phyloP scores from a whole-genome alignment of 257 asterid genomes.

The Gardenia jasminoides region DNA sequence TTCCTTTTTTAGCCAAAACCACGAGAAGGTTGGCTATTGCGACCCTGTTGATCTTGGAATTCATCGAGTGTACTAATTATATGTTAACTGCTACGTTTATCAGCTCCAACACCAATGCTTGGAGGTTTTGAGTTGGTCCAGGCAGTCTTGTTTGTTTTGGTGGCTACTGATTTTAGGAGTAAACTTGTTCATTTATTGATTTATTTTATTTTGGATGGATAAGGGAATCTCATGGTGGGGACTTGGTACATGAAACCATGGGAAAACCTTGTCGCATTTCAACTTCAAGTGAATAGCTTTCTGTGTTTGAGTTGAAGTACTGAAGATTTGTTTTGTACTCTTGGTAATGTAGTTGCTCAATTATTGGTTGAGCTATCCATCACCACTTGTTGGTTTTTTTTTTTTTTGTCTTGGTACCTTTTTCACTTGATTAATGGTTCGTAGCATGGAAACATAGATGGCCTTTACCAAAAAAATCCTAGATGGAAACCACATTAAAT shows the following conservation, averaged over 20 bases:
- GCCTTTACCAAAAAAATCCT: background rate
- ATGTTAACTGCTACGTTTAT: background rate
- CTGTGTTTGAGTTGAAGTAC: too few species aligned
- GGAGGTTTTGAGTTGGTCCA: background rate
- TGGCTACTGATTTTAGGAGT: background rate
- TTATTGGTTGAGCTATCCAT: background rate
- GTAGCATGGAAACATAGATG: background rate
- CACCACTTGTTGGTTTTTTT: too few species aligned
- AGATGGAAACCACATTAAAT: too few species aligned
- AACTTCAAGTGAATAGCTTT: background rate
- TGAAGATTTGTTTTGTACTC: background rate
- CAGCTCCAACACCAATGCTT: background rate
- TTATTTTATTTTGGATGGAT: too few species aligned
- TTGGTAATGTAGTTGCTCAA: background rate
- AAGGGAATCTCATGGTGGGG: background rate
- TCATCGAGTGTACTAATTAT: background rate
- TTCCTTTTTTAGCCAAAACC: too few species aligned
- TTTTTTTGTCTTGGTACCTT: background rate
- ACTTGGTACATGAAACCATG: background rate
- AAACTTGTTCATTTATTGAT: too few species aligned
- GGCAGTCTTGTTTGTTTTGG: background rate
- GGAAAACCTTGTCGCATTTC: background rate
- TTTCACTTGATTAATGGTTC: too few species aligned
- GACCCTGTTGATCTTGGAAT: background rate
- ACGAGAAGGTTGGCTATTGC: too few species aligned